A percentile compares a stretch with the other conserved stretches of the same genome.
Evolutionary conservation across 2,329 filamentous ascomycete species (phyloP).

Genomic region (Penicillium hesseltinei): DNA sequence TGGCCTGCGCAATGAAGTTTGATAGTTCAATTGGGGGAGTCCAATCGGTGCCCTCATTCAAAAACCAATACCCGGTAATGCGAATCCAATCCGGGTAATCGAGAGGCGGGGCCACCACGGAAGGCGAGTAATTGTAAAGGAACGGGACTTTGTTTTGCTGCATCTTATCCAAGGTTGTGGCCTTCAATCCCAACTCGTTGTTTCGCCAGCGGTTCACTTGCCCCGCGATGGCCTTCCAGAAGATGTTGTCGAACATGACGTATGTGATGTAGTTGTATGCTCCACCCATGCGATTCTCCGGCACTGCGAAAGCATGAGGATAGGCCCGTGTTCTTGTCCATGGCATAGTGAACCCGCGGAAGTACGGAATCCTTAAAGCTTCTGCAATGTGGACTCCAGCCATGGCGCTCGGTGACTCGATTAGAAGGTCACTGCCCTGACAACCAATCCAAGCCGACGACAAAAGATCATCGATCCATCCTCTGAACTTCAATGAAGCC

Average conservation of each 20-base stretch:
- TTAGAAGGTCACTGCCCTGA: conserved; percentile 81
- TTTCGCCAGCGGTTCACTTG: conserved; percentile 94
- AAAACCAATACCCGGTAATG: conserved; percentile 96
- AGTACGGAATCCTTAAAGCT: conserved; percentile 88
- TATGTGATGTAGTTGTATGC: conserved; percentile 95
- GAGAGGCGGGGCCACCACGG: conserved; percentile 87
- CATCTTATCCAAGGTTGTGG: conserved; percentile 83
- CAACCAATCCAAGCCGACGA: conserved; percentile 79
- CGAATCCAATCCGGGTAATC: conserved; percentile 98
- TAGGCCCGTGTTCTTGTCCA: conserved; percentile 96
- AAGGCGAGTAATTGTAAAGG: conserved; percentile 93
- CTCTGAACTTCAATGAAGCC: conserved; percentile 81
- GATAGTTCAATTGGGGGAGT: conserved; percentile 71
- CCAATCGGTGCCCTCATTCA: conserved; percentile 73
- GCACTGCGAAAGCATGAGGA: conserved; percentile 92
- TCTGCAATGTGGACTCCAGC: conserved; percentile 97
- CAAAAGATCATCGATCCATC: conserved; percentile 91
- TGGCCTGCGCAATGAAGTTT: conserved; percentile 80
- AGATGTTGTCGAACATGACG: conserved; percentile 92
- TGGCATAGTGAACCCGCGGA: conserved; percentile 97
- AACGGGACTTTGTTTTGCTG: conserved; percentile 98
- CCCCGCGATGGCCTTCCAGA: conserved; percentile 88
- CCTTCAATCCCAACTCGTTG: conserved; percentile 71
- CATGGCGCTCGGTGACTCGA: conserved; percentile 96
- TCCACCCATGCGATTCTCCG: conserved; percentile 90